Percentiles rank a stretch among this genome's conserved stretches.
Conservation (phyloP, 2,329 filamentous ascomycete species). For the Zasmidium cellare region DNA sequence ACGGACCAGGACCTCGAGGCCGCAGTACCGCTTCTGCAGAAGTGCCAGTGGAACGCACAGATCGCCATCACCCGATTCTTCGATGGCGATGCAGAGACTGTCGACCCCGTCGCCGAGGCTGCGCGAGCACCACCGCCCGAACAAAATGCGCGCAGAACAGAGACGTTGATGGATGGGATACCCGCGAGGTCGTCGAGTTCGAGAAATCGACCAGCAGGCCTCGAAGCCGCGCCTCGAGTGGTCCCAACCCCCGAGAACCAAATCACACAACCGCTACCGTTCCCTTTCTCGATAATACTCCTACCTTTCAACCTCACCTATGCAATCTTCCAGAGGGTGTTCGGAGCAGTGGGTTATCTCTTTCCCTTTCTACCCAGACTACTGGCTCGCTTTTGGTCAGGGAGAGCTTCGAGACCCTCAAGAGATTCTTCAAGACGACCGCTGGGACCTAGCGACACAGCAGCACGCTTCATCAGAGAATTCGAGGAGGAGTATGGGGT, state of each 20-base stretch:
- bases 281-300: constrained; percentile 75
- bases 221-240: constrained; percentile 77
- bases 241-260: constrained; percentile 71
- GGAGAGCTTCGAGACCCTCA: constrained; percentile 57
- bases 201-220: constrained; percentile 35
- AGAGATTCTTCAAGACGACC: constrained; percentile 67
- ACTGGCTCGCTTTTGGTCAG: constrained; percentile 53
- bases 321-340: constrained; percentile 65
- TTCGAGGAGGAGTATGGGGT: constrained; percentile 90
- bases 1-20: constrained; percentile 78
- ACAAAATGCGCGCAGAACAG: constrained; percentile 62
- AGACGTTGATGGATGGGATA: constrained; percentile 66
- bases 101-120: constrained; percentile 78
- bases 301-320: constrained; percentile 80
- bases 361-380: constrained; percentile 76
- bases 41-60: constrained; percentile 96
- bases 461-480: constrained; percentile 83
- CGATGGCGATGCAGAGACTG: constrained; percentile 87
- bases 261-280: constrained; percentile 67
- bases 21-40: constrained; percentile 74
- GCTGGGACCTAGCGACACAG: constrained; percentile 82
- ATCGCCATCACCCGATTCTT: constrained; percentile 98
- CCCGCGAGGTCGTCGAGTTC: constrained; percentile 35
- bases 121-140: constrained; percentile 65
- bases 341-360: constrained; percentile 73